Evolutionary conservation across 192 early-diverging fungal genomes (phyloP).

Genomic region (Coemansia sp.): DNA sequence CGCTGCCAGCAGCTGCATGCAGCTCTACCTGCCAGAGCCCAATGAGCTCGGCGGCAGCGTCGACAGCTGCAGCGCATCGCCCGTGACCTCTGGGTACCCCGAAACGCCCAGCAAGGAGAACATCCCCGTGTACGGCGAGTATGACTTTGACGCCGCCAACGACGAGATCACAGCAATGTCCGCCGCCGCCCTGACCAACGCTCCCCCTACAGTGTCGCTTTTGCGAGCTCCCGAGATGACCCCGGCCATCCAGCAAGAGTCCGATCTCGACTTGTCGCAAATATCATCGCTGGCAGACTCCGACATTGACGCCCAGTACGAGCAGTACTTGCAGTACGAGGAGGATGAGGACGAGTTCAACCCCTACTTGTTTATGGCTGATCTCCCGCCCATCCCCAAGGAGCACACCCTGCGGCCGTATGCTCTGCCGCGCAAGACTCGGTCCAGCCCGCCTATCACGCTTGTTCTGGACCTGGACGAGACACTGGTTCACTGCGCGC

Average conservation of each 20-base stretch:
- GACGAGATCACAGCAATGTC: not conserved
- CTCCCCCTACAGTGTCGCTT: not conserved
- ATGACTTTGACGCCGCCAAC: slow-evolving; percentile 5
- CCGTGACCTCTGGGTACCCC: slow-evolving; percentile 20
- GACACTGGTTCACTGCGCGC: slow-evolving; percentile 68
- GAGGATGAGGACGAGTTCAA: slow-evolving; percentile 53
- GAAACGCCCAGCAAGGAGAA: slow-evolving; percentile 54
- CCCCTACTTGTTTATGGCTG: slow-evolving; percentile 58
- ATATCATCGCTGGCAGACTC: slow-evolving; percentile 23
- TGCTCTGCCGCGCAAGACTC: slow-evolving; percentile 60
- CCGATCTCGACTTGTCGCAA: slow-evolving; percentile 22
- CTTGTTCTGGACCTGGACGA: slow-evolving; percentile 68
- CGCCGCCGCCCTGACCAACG: not conserved
- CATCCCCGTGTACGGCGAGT: slow-evolving; percentile 36
- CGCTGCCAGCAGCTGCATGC: slow-evolving; percentile 16
- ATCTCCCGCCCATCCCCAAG: slow-evolving; percentile 58
- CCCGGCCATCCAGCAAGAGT: not conserved
- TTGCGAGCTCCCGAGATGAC: not conserved
- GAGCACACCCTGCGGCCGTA: slow-evolving; percentile 55
- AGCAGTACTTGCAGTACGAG: slow-evolving; percentile 34
- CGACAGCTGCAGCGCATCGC: slow-evolving; percentile 35
- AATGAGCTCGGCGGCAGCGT: slow-evolving; percentile 12
- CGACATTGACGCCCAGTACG: slow-evolving; percentile 29
- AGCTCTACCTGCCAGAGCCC: slow-evolving; percentile 27
- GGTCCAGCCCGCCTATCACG: slow-evolving; percentile 62